Evolutionary conservation across 108 stramenopile species (phyloP), one percentile per base, ranked within the genome.

Genomic region (Cyclotella distinguenda): DNA sequence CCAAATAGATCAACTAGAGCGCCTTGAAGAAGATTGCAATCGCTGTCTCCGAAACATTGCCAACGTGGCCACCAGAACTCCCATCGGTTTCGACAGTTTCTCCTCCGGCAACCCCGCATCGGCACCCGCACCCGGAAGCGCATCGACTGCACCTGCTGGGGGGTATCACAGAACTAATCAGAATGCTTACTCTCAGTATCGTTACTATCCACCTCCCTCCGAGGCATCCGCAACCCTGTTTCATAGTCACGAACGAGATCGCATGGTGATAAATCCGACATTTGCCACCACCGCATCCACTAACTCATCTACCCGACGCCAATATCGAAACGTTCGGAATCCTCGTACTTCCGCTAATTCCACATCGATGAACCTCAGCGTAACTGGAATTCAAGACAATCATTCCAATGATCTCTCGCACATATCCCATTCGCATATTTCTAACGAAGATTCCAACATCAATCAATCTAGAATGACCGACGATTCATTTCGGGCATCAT

Each of bases 1-100:
- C 3, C 52, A 61, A 13, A 54, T 72, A 16, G 70, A 72, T 47
- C 42, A 34, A 1, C 40, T 72, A 25, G 70, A 72, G 23, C 60
- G 70, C 22, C 54, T 61, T 16, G 70, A 72, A 55, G 70, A 72
- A 56, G 61, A 63, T 39, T 55, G 71, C 6, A 63, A 64, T 16
- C 53, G 48, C 0, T 42, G 71, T 0, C 46, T 72, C 8, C 53
- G 62, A 0, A 43, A 38, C 55, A 64, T 72, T 10, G 71, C 63
- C 54, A 72, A 57, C 36, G 71, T 72, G 3, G 3, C 62, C 1
- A 55, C 71, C 18, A 38, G 47, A 22, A 48, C 33, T 22, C 71
- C 71, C 8, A 64, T 72, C 5, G 71, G 71, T 1, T 26, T 72
- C 6, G 48, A 59, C 18, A 12, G 32, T 23, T 62, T 43, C 6